These are phyloP conservation scores for Postia placenta DNA, from an alignment of 768 basidiomycete genomes.

Conservation along the genomic window DNA sequence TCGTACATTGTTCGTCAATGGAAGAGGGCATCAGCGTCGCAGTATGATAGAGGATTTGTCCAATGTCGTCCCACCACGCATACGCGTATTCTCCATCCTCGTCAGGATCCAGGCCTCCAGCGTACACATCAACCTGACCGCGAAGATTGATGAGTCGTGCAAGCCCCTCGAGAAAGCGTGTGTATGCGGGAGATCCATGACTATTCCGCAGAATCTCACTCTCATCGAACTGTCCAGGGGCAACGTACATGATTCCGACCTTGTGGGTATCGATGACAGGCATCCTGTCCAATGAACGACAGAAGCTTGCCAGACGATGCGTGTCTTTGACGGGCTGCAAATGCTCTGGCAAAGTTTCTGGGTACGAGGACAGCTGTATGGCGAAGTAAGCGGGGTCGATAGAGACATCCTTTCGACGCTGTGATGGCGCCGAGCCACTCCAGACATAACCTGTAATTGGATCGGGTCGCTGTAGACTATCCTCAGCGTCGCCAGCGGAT, in stretches of 20 bases:
- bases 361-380: conserved; percentile 79
- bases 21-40: conserved; percentile 95
- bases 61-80: conserved; percentile 99
- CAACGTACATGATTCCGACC: conserved; percentile 94
- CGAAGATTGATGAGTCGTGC: conserved; percentile 84
- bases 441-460: conserved; percentile 84
- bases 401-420: conserved; percentile 78
- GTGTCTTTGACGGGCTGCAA: conserved; percentile 47
- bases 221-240: conserved; percentile 82
- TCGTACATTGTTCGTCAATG: conserved; percentile 62
- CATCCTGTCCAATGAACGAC: conserved; percentile 69
- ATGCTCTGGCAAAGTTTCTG: conserved; percentile 41
- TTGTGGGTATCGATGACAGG: conserved; percentile 98
- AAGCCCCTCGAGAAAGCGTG: conserved; percentile 85
- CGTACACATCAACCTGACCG: conserved; percentile 88
- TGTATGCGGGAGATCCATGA: conserved; percentile 92
- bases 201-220: conserved; percentile 82
- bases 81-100: conserved; percentile 96
- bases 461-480: conserved; percentile 41
- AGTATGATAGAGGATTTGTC: conserved; percentile 91
- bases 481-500: background rate
- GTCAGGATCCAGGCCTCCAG: conserved; percentile 85
- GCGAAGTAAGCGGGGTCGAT: conserved; percentile 84
- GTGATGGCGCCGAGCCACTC: conserved; percentile 82
- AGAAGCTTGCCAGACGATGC: conserved; percentile 47